Base-by-base conservation (phyloP, 208 protist genomes). In the Crithidia brevicula region DNA sequence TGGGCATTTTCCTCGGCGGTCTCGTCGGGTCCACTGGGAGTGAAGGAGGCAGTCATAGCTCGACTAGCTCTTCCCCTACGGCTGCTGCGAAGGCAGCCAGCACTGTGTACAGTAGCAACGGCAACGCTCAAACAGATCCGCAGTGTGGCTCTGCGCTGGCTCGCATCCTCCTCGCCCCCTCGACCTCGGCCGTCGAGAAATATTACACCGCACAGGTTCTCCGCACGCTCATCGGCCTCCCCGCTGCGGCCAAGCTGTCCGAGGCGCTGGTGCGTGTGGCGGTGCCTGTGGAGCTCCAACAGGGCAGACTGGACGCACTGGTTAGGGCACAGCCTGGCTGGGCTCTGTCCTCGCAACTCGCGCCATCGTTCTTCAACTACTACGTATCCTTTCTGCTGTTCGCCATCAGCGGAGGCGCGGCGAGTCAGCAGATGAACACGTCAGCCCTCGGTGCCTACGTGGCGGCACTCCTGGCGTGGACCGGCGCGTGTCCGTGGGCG, bases 151-250 rank as follows among this genome's bases (percentile, higher is more conserved):
- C 45, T 16, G 64, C 67, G 0, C 59, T 80, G 28, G 68, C 74
- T 2, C 74, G 64, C 20, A 71, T 70, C 43, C 67, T 79, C 18
- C 61, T 81, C 49, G 60, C 67, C 0, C 61, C 72, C 20, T 25
- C 50, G 15, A 59, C 74, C 4, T 58, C 70, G 16, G 51, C 63
- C n/a, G 36, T 56, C 1, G 65, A 81, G 13, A 91, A 91, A 66
- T 94, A 90, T 59, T 94, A 90, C 77, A 82, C 85, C 0, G 91
- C 87, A 0, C 72, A 89, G 22, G 63, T 94, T 15, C 58, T 96
- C 15, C 57, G 73, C n/a, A 42, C 51, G 20, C 52, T 94, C 6
- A 42, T 93, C 10, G 33, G 33, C 23, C 28, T 85, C 13, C 72
- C 86, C 8, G 56, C 58, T 0, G 67, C 77, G 1, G 63, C 78